A percentile compares a stretch with the other conserved stretches of the same genome.
phyloP scores from a whole-genome alignment of 805 yeast species.

The Saccharomyces eubayanus region DNA sequence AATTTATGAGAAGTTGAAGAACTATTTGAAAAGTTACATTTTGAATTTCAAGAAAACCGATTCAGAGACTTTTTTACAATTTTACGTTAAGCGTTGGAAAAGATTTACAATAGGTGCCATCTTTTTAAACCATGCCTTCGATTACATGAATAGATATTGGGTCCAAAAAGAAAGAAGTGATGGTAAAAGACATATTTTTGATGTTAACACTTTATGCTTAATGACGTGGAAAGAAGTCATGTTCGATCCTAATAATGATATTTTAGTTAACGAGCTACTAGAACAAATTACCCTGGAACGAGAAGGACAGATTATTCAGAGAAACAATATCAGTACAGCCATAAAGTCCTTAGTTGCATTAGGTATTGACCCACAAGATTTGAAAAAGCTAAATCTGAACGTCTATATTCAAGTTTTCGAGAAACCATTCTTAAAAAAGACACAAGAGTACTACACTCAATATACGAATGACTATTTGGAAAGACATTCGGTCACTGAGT shows the following conservation, averaged over 20 bases:
- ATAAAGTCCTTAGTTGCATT: conserved; percentile 80
- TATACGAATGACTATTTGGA: conserved; percentile 63
- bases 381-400: conserved; percentile 72
- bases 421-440: conserved; percentile 60
- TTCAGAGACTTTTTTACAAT: conserved; percentile 64
- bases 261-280: conserved; percentile 62
- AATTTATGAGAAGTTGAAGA: conserved; percentile 63
- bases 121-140: conserved; percentile 84
- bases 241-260: conserved; percentile 57
- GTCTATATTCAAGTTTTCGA: conserved; percentile 81
- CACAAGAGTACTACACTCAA: conserved; percentile 41
- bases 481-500: conserved; percentile 79
- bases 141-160: conserved; percentile 95
- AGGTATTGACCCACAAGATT: conserved; percentile 86
- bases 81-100: conserved; percentile 82
- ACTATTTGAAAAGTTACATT: conserved; percentile 57
- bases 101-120: conserved; percentile 88
- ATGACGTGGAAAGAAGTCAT: conserved; percentile 81
- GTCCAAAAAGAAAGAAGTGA: conserved; percentile 92
- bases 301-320: conserved; percentile 64
- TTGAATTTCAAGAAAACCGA: conserved; percentile 41
- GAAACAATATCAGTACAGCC: conserved; percentile 57
- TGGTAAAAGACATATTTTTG: conserved; percentile 82
- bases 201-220: conserved; percentile 80
- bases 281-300: conserved; percentile 71